Percentiles rank a stretch among this genome's conserved stretches.
phyloP scores from a whole-genome alignment of 176 grass and related monocot genomes.

The Oryza meyeriana region DNA sequence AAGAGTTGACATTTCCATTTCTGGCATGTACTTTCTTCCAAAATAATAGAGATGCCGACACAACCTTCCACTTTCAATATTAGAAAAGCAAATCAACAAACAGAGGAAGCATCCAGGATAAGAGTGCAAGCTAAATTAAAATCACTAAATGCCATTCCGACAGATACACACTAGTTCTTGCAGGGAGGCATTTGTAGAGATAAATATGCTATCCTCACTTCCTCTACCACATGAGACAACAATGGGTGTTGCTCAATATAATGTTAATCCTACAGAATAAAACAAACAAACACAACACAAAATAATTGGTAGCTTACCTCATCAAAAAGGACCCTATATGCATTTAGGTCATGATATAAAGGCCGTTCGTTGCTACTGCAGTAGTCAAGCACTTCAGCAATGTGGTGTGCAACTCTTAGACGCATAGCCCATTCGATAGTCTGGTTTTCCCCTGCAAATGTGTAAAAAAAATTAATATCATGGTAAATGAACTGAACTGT shows the following conservation, averaged over 20 bases:
- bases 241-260: neutral
- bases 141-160: neutral
- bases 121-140: neutral
- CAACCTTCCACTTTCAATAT: neutral
- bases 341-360: conserved; percentile 93
- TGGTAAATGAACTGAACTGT: conserved; percentile 20
- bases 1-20: conserved; percentile 17
- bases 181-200: neutral
- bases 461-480: conserved; percentile 6
- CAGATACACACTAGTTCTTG: neutral
- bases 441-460: conserved; percentile 92
- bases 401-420: conserved; percentile 81
- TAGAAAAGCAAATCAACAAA: conserved; percentile 4
- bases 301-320: conserved; percentile 42
- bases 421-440: conserved; percentile 99
- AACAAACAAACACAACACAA: neutral
- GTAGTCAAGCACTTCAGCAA: conserved; percentile 88
- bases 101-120: neutral
- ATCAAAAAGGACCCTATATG: conserved; percentile 95
- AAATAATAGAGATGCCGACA: neutral
- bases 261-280: neutral
- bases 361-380: conserved; percentile 66
- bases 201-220: neutral
- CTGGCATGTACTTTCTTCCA: conserved; percentile 4
- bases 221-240: neutral